phyloP scores from a whole-genome alignment of 495 filamentous ascomycete genomes.

The Lasiosphaeria ovina region DNA sequence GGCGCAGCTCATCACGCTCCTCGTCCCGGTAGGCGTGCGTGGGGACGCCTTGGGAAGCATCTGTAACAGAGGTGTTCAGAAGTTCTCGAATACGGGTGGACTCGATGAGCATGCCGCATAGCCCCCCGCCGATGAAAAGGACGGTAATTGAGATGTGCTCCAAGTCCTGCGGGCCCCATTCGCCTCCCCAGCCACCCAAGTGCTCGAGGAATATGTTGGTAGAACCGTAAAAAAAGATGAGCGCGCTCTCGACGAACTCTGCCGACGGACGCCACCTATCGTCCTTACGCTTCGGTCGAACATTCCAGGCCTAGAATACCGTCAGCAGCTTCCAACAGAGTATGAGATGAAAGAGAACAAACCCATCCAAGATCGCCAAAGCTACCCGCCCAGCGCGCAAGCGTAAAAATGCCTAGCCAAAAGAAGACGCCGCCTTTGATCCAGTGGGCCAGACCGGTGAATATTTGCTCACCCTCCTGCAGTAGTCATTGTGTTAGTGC shows the following conservation, averaged over 20 bases:
- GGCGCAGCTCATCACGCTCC: slow-evolving; percentile 50
- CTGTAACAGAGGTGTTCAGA: slow-evolving; percentile 61
- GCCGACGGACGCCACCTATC: slow-evolving; percentile 69
- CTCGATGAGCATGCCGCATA: slow-evolving; percentile 93
- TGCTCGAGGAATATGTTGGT: slow-evolving; percentile 95
- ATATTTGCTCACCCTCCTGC: slow-evolving; percentile 28
- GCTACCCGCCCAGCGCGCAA: slow-evolving; percentile 87
- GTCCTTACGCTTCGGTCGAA: slow-evolving; percentile 64
- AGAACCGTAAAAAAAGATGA: slow-evolving; percentile 85
- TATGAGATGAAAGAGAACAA: slow-evolving; percentile 18
- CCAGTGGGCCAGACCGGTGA: slow-evolving; percentile 89
- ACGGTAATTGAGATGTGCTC: slow-evolving; percentile 93
- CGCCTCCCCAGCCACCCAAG: slow-evolving; percentile 64
- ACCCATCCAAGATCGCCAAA: slow-evolving; percentile 91
- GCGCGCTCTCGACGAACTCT: slow-evolving; percentile 82
- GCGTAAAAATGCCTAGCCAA: slow-evolving; percentile 84
- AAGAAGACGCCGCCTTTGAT: slow-evolving; percentile 98
- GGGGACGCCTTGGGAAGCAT: slow-evolving; percentile 35
- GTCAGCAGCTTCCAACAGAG: slow-evolving; percentile 16
- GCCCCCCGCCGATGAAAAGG: slow-evolving; percentile 92
- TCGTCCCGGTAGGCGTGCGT: slow-evolving; percentile 36
- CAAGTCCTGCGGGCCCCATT: slow-evolving; percentile 75
- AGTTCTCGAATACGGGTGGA: slow-evolving; percentile 66
- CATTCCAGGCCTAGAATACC: slow-evolving; percentile 71
- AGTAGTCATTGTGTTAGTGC: background rate